Conservation (phyloP, 2,329 filamentous ascomycete species). For the Pyricularia sp. region DNA sequence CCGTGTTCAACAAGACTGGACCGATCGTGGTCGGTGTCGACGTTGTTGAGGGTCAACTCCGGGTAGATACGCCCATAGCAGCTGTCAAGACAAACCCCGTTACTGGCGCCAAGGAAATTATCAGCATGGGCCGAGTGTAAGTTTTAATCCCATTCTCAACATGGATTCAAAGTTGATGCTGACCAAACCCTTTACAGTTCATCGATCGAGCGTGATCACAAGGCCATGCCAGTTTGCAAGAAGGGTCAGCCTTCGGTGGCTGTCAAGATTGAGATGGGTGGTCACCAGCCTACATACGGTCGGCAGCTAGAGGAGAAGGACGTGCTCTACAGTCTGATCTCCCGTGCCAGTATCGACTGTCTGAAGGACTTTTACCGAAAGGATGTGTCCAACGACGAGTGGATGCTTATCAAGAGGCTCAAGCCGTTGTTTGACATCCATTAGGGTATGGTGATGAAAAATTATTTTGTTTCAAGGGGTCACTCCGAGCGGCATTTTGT, state of each 20-base stretch:
- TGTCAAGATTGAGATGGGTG: slow-evolving; percentile 91
- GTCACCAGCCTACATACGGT: slow-evolving; percentile 87
- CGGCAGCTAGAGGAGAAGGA: slow-evolving; percentile 92
- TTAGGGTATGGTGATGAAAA: background rate
- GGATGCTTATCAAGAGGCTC: slow-evolving; percentile 87
- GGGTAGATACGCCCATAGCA: slow-evolving; percentile 81
- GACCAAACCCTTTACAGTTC: slow-evolving; percentile 43
- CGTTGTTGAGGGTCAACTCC: slow-evolving; percentile 81
- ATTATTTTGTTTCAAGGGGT: background rate
- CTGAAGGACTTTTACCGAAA: slow-evolving; percentile 92
- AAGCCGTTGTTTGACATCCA: slow-evolving; percentile 88
- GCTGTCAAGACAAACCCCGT: slow-evolving; percentile 73
- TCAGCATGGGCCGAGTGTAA: slow-evolving; percentile 87
- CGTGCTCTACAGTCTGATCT: slow-evolving; percentile 78
- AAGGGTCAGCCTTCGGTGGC: slow-evolving; percentile 96
- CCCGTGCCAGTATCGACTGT: slow-evolving; percentile 80
- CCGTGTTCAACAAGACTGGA: slow-evolving; percentile 96
- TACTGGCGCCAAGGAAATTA: slow-evolving; percentile 74
- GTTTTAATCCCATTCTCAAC: slow-evolving; percentile 25
- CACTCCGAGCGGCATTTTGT: background rate
- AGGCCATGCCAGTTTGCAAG: slow-evolving; percentile 85
- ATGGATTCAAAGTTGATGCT: background rate
- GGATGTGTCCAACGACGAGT: slow-evolving; percentile 87
- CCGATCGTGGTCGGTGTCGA: slow-evolving; percentile 95
- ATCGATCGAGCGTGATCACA: slow-evolving; percentile 96